phyloP scores from a whole-genome alignment of 148 eudicot genomes.

The Gaultheria prostrata region DNA sequence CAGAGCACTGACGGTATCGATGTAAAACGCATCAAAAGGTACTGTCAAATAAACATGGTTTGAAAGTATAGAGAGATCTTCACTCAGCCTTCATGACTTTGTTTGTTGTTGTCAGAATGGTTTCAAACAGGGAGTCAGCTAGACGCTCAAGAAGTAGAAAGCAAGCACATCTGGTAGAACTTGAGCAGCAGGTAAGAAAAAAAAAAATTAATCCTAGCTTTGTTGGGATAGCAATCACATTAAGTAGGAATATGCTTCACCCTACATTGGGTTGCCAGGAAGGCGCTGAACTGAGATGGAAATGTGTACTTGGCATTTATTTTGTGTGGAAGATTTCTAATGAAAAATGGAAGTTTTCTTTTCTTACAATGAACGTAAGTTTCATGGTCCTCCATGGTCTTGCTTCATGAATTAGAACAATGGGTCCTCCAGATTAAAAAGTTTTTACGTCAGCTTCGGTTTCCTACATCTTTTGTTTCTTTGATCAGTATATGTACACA shows the following conservation, averaged over 20 bases:
- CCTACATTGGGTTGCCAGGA: not conserved
- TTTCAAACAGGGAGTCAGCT: conserved; percentile 90
- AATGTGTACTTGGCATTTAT: not conserved
- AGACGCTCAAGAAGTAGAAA: conserved; percentile 83
- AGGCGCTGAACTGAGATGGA: not conserved
- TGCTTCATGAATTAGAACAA: not conserved
- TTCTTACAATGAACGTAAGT: not conserved
- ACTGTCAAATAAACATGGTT: not conserved
- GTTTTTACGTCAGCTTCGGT: not conserved
- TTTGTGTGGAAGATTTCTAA: not conserved
- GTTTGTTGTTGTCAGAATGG: conserved; percentile 56
- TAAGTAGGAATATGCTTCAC: not conserved
- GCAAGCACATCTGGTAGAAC: conserved; percentile 74
- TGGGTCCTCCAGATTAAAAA: not conserved
- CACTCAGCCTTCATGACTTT: conserved; percentile 7
- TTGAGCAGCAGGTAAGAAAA: conserved; percentile 67
- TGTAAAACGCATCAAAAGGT: conserved; percentile 63
- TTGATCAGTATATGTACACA: not conserved
- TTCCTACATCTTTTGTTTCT: not conserved
- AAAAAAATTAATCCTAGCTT: not conserved
- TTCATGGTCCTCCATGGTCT: not conserved
- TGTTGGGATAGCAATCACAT: not conserved
- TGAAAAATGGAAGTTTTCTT: not conserved
- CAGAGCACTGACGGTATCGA: conserved; percentile 59
- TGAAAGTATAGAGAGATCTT: not conserved